Conservation (phyloP, 148 eudicot species). For the Bassia scoparia region DNA sequence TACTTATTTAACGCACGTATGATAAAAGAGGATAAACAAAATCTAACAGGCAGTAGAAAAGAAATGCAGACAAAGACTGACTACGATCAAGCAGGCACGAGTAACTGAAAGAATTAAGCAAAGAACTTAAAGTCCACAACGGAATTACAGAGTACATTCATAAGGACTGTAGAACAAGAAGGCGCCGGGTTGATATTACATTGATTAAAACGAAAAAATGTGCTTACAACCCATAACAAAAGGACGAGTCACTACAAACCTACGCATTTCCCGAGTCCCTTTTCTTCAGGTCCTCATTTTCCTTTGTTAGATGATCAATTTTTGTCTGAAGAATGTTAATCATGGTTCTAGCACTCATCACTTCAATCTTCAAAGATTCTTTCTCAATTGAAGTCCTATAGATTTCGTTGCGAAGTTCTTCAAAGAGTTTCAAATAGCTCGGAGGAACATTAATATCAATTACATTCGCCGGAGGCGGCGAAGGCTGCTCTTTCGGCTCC, state of each 20-base stretch:
- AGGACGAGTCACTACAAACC: constrained; percentile 12
- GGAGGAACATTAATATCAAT: constrained; percentile 90
- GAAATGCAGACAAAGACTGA: too few relatives aligned
- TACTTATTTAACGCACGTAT: too few relatives aligned
- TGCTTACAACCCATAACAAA: background rate
- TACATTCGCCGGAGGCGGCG: constrained; percentile 37
- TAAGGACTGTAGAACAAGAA: constrained; percentile 5
- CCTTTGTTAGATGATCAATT: constrained; percentile 57
- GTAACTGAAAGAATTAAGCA: background rate
- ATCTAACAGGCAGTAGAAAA: too few relatives aligned
- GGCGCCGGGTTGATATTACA: constrained; percentile 15
- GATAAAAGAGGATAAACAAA: too few relatives aligned
- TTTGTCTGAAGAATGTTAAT: constrained; percentile 89
- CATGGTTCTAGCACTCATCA: constrained; percentile 98
- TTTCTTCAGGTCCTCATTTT: constrained; percentile 60
- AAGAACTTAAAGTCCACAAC: background rate
- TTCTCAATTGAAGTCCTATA: constrained; percentile 85
- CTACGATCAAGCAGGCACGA: background rate
- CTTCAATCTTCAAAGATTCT: constrained; percentile 89
- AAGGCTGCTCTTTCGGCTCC: constrained; percentile 44
- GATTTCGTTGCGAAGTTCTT: constrained; percentile 74
- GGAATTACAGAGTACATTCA: constrained; percentile 11
- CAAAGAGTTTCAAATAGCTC: constrained; percentile 81
- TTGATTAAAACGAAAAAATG: background rate
- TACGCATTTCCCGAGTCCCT: constrained; percentile 21